A percentile compares a stretch with the other conserved stretches of the same genome.
Conservation (phyloP, 345 rosid genomes). For the Dipteronia sinensis region DNA sequence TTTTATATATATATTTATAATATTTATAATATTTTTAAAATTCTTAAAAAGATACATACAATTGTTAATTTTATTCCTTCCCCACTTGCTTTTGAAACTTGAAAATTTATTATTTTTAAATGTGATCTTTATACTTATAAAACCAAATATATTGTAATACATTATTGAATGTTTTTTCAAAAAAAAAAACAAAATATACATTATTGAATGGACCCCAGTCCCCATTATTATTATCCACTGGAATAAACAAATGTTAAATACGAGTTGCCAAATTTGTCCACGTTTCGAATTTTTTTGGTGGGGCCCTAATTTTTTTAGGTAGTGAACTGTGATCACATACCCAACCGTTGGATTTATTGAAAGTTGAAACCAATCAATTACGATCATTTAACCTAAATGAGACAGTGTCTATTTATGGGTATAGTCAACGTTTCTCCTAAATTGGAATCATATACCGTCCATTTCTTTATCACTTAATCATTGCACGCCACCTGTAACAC, state of each 20-base stretch:
- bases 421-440: conserved; percentile 22
- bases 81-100: too few species aligned
- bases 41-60: too few species aligned
- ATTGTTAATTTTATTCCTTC: too few species aligned
- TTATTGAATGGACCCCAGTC: not conserved
- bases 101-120: too few species aligned
- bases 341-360: conserved; percentile 29
- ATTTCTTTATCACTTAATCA: not conserved
- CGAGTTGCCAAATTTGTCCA: not conserved
- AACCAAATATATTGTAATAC: too few species aligned
- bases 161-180: too few species aligned
- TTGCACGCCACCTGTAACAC: not conserved
- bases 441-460: conserved; percentile 12
- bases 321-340: not conserved
- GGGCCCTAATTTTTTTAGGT: not conserved
- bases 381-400: not conserved
- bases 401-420: not conserved
- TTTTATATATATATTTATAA: too few species aligned
- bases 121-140: too few species aligned
- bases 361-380: not conserved
- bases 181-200: too few species aligned
- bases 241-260: too few species aligned
- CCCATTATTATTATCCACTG: too few species aligned
- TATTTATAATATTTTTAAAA: too few species aligned
- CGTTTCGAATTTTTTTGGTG: not conserved